Percentiles rank a stretch among this genome's conserved stretches.
Conservation (phyloP, 1,284 basidiomycete species). For the Heimioporus punctisporus region DNA sequence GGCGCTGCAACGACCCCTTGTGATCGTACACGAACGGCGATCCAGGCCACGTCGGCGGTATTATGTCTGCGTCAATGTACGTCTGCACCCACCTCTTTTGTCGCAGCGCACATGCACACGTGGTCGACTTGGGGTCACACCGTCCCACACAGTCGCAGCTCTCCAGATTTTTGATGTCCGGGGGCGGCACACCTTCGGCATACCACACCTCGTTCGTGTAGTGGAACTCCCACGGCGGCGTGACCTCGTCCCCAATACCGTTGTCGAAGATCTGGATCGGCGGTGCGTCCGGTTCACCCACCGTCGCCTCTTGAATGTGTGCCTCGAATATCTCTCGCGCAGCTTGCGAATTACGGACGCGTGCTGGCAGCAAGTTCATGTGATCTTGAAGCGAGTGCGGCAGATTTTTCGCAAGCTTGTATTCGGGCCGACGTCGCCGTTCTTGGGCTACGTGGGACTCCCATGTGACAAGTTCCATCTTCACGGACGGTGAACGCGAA, state of each 20-base stretch:
- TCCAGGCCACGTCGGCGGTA: constrained; percentile 28
- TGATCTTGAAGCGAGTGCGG: constrained; percentile 53
- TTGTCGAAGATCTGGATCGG: constrained; percentile 64
- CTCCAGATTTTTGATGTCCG: constrained; percentile 55
- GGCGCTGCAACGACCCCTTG: constrained; percentile 52
- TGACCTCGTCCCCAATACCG: constrained; percentile 61
- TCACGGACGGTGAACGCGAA: too few species aligned
- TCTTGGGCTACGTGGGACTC: constrained; percentile 18
- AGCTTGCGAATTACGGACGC: constrained; percentile 34
- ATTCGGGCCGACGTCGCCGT: constrained; percentile 27
- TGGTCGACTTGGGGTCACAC: constrained; percentile 70
- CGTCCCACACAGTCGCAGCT: constrained; percentile 76
- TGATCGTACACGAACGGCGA: constrained; percentile 64
- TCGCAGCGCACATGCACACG: constrained; percentile 66
- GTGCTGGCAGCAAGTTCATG: constrained; percentile 45
- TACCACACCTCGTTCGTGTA: constrained; percentile 82
- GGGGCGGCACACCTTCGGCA: constrained; percentile 63
- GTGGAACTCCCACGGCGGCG: constrained; percentile 76
- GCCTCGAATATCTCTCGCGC: constrained; percentile 54
- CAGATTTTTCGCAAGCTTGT: constrained; percentile 42
- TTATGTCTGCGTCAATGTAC: constrained; percentile 35
- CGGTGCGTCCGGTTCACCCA: constrained; percentile 69
- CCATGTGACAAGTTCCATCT: constrained; percentile 25
- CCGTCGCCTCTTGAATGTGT: constrained; percentile 53
- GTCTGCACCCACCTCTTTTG: constrained; percentile 48